A percentile compares a stretch with the other conserved stretches of the same genome.
Evolutionary conservation across 768 basidiomycete genomes (phyloP).

Genomic region (Xerocomellus amylosporus): DNA sequence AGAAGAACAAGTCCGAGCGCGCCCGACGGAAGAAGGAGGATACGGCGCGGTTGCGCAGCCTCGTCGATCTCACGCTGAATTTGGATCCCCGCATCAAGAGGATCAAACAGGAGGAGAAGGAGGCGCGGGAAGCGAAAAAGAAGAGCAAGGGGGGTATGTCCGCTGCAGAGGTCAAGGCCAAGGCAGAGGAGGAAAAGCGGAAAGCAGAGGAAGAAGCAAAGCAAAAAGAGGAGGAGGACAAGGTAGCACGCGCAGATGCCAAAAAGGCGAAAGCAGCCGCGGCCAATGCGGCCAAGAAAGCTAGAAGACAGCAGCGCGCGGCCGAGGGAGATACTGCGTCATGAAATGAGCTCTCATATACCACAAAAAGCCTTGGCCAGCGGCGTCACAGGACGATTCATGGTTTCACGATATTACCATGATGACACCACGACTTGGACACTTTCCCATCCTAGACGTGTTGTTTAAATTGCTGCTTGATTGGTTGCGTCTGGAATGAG

Average conservation of each 20-base stretch:
- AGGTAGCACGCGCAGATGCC: conserved; percentile 66
- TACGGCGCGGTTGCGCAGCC: conserved; percentile 77
- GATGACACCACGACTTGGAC: background rate
- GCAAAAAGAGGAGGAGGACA: conserved; percentile 82
- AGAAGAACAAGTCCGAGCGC: conserved; percentile 98
- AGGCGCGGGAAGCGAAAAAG: conserved; percentile 90
- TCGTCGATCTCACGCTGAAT: conserved; percentile 83
- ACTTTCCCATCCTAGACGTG: background rate
- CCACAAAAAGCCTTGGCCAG: background rate
- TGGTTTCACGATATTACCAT: conserved; percentile 6
- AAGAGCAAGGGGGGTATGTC: conserved; percentile 43
- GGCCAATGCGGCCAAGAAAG: conserved; percentile 90
- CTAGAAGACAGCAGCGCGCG: conserved; percentile 63
- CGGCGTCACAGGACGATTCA: background rate
- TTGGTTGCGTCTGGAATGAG: conserved; percentile 6
- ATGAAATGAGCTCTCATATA: conserved; percentile 10
- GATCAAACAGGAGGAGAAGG: conserved; percentile 96
- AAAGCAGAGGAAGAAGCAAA: conserved; percentile 71
- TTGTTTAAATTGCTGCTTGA: conserved; percentile 5
- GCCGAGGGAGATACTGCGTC: conserved; percentile 36
- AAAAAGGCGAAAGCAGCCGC: conserved; percentile 85
- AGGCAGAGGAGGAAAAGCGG: conserved; percentile 54
- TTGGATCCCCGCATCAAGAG: conserved; percentile 95
- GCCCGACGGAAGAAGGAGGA: conserved; percentile 97
- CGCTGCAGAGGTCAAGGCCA: conserved; percentile 48